A percentile compares a stretch with the other conserved stretches of the same genome.
Evolutionary conservation across 108 stramenopile species (phyloP).

Genomic region (Schizochytrium sp.): DNA sequence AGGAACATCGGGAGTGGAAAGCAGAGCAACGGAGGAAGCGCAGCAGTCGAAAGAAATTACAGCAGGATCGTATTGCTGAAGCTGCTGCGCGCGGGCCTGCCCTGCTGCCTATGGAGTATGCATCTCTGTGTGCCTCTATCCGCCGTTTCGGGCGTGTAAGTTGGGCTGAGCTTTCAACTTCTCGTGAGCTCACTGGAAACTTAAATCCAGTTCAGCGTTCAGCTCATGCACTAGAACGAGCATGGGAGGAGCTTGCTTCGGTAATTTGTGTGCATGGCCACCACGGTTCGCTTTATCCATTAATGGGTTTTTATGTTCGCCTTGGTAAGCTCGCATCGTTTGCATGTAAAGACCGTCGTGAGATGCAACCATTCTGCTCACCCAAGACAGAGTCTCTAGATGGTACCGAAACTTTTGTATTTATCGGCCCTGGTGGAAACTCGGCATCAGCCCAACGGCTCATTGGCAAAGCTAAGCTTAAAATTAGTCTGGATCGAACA

Average conservation of each 20-base stretch:
- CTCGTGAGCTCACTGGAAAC: neutral
- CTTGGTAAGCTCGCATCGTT: conserved; percentile 35
- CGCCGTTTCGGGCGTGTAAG: neutral
- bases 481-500: neutral
- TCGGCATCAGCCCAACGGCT: neutral
- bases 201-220: neutral
- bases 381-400: neutral
- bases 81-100: neutral
- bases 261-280: conserved; percentile 2
- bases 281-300: neutral
- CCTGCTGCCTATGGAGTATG: neutral
- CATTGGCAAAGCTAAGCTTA: conserved; percentile 8
- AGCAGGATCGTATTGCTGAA: conserved; percentile 13
- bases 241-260: conserved; percentile 37
- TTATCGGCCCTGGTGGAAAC: neutral
- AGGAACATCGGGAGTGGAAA: conserved; percentile 3
- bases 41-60: neutral
- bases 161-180: neutral
- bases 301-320: conserved; percentile 23
- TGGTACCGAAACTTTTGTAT: conserved; percentile 16
- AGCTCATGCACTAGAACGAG: neutral
- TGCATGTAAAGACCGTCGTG: conserved; percentile 1
- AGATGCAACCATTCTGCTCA: neutral
- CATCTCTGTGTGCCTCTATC: neutral
- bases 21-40: neutral